phyloP scores from a whole-genome alignment of 129 eudicot species.

The Artemisia tridentata region DNA sequence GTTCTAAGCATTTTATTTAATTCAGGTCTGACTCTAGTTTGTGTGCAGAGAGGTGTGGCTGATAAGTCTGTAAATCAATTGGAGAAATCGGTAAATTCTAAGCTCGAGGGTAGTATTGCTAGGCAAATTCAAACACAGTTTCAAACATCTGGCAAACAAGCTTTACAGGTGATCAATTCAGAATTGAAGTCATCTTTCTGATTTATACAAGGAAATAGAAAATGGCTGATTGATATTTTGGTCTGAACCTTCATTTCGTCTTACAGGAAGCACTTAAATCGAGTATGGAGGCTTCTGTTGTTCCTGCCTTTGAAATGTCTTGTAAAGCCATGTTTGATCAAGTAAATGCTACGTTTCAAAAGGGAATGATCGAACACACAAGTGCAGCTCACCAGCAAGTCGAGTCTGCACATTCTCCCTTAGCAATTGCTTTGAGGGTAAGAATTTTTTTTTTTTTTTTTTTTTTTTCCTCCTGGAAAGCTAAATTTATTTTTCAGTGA shows the following conservation, averaged over 20 bases:
- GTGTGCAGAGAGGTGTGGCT: constrained; percentile 81
- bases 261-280: constrained; percentile 81
- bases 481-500: not conserved
- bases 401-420: constrained; percentile 69
- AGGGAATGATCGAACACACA: constrained; percentile 83
- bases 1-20: not conserved
- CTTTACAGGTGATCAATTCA: constrained; percentile 63
- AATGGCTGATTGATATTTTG: not conserved
- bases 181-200: too few relatives aligned
- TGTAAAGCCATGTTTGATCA: constrained; percentile 96
- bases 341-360: constrained; percentile 84
- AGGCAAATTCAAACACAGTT: constrained; percentile 91
- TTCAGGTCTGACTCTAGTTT: constrained; percentile 21
- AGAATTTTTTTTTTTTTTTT: not conserved
- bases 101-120: constrained; percentile 81
- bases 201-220: too few relatives aligned
- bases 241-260: not conserved
- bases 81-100: constrained; percentile 81
- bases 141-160: constrained; percentile 95
- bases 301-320: constrained; percentile 95
- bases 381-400: constrained; percentile 65
- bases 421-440: constrained; percentile 89
- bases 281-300: constrained; percentile 68
- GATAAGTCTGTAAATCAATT: constrained; percentile 87
- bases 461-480: not conserved